A percentile compares a stretch with the other conserved stretches of the same genome.
Evolutionary conservation across 768 basidiomycete genomes (phyloP).

Genomic region (Pleurotus citrinopileatus): DNA sequence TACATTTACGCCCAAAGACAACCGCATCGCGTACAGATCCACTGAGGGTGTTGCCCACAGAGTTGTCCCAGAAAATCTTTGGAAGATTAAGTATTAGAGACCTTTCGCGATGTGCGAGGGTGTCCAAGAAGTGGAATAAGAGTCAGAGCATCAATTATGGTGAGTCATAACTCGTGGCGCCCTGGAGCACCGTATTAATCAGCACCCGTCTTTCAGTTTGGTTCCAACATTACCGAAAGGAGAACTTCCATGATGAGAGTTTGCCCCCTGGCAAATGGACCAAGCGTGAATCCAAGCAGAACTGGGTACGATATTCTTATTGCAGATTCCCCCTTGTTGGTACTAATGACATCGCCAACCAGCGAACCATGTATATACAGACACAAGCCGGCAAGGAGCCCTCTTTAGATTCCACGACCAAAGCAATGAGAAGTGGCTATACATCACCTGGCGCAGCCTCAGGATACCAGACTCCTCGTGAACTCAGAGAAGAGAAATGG

Average conservation of each 20-base stretch:
- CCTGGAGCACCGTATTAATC: background rate
- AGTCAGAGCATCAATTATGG: conserved; percentile 93
- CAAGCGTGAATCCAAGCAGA: conserved; percentile 89
- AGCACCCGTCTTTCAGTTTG: conserved; percentile 57
- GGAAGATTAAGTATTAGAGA: conserved; percentile 55
- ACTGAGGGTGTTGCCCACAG: conserved; percentile 72
- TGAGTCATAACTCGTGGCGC: conserved; percentile 28
- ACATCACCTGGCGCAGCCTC: conserved; percentile 44
- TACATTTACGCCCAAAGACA: conserved; percentile 28
- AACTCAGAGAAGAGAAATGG: conserved; percentile 80
- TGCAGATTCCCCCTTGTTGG: conserved; percentile 9
- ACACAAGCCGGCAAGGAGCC: conserved; percentile 40
- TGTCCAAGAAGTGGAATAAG: conserved; percentile 83
- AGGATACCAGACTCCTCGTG: conserved; percentile 78
- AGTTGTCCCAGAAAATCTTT: conserved; percentile 80
- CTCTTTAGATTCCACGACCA: conserved; percentile 26
- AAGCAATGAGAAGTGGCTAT: conserved; percentile 35
- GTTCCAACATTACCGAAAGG: conserved; percentile 90
- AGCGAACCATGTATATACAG: conserved; percentile 55
- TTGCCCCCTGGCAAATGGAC: conserved; percentile 88
- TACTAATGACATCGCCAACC: conserved; percentile 8
- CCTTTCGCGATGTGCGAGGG: conserved; percentile 74
- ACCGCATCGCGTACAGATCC: conserved; percentile 48
- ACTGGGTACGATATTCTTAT: conserved; percentile 59
- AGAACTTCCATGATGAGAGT: conserved; percentile 80